Evolutionary conservation across 441 rosid genomes (phyloP).

Genomic region (Rhodomyrtus psidioides): DNA sequence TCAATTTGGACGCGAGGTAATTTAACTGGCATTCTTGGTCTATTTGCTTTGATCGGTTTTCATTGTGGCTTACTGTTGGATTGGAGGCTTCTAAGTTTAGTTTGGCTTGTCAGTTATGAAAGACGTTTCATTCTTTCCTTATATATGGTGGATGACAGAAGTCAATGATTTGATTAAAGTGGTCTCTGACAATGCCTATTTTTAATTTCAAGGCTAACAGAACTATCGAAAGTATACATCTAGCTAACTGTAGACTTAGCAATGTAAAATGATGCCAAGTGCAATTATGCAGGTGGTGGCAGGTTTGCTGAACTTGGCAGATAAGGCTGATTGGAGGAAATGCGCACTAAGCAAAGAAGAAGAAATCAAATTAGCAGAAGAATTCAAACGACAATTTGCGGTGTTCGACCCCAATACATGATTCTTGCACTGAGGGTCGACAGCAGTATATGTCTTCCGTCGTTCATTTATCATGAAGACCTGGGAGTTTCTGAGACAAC

Average conservation of each 20-base stretch:
- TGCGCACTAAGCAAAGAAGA: constrained; percentile 63
- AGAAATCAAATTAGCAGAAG: constrained; percentile 48
- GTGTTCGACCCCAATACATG: constrained; percentile 47
- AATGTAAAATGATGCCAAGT: neutral
- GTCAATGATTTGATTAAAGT: neutral
- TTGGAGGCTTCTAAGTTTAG: neutral
- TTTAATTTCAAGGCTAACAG: neutral
- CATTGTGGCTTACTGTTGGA: neutral
- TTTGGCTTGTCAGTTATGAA: neutral
- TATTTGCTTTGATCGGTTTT: neutral
- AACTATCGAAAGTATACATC: neutral
- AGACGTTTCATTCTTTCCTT: neutral
- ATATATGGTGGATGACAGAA: neutral
- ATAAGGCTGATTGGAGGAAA: constrained; percentile 85
- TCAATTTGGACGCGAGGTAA: constrained; percentile 96
- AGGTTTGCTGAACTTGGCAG: constrained; percentile 73
- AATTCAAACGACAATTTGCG: constrained; percentile 56
- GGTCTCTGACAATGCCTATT: neutral
- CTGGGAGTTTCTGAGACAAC: neutral
- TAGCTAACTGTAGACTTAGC: neutral
- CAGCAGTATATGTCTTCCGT: neutral
- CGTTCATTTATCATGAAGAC: neutral
- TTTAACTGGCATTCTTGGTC: neutral
- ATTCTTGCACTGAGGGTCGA: neutral
- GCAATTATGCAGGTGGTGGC: constrained; percentile 58